Conservation (phyloP, 2,329 filamentous ascomycete species). For the Hypoxylon rubiginosum region DNA sequence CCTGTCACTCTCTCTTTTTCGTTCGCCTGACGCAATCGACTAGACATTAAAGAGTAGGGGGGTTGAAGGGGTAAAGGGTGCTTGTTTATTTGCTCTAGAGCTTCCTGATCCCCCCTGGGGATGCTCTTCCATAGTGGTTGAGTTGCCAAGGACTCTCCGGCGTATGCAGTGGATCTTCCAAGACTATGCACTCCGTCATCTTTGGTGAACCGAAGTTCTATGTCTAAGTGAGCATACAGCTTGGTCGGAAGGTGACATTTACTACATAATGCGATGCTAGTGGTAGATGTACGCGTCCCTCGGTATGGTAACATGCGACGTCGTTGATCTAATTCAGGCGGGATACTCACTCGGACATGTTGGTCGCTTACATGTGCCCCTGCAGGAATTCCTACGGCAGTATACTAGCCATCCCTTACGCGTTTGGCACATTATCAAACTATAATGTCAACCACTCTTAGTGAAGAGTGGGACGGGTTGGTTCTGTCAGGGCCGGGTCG, state of each 20-base stretch:
- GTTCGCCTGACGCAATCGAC: neutral
- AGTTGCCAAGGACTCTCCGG: no score
- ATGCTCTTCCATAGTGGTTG: no score
- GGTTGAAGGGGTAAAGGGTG: no score
- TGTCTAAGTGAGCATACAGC: neutral
- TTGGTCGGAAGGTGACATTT: neutral
- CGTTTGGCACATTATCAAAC: neutral
- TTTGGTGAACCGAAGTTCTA: neutral
- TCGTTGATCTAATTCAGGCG: neutral
- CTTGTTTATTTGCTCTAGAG: no score
- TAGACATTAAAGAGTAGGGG: no score
- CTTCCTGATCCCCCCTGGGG: no score
- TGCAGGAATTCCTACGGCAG: neutral
- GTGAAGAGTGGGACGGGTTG: neutral
- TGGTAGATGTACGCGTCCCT: neutral
- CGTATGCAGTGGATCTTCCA: neutral
- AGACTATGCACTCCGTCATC: neutral
- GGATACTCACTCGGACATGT: neutral
- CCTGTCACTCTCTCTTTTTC: neutral
- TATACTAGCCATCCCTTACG: neutral
- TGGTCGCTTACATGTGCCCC: neutral
- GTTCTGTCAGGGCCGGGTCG: neutral
- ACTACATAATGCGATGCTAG: neutral
- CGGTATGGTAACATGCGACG: neutral
- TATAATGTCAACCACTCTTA: neutral